Conservation (phyloP, 1,139 yeast species). For the Blastobotrys arbuscula region DNA sequence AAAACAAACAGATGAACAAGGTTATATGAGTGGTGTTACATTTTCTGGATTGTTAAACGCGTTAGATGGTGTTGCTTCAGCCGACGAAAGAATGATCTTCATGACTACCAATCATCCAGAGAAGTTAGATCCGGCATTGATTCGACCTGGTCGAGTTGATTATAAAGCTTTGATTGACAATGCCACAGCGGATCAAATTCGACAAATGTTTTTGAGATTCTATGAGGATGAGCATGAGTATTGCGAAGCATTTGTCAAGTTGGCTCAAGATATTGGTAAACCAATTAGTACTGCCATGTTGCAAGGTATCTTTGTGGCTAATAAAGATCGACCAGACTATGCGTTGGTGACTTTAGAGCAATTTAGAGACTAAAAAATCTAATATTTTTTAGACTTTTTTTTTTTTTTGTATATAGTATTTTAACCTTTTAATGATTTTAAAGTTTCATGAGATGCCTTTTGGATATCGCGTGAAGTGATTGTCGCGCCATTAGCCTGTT, state of each 20-base stretch:
- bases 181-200: constrained; percentile 76
- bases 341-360: constrained; percentile 60
- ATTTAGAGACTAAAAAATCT: constrained; percentile 5
- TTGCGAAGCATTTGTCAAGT: constrained; percentile 57
- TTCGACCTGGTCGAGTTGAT: constrained; percentile 94
- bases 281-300: constrained; percentile 88
- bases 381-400: neutral
- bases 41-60: constrained; percentile 93
- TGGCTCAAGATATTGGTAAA: constrained; percentile 45
- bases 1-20: constrained; percentile 66
- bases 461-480: constrained; percentile 12
- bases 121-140: constrained; percentile 63
- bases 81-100: constrained; percentile 92
- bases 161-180: constrained; percentile 75
- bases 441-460: constrained; percentile 15
- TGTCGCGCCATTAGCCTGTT: constrained; percentile 7
- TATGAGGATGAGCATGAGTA: constrained; percentile 60
- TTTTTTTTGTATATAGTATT: neutral
- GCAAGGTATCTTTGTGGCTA: constrained; percentile 92
- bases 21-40: constrained; percentile 76
- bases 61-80: constrained; percentile 96
- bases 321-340: constrained; percentile 73
- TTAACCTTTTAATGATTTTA: constrained; percentile 22
- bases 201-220: constrained; percentile 80
- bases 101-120: constrained; percentile 99